These are phyloP conservation scores for Oryza nivara DNA, from an alignment of 176 grass and related monocot species.

Conservation along the genomic window DNA sequence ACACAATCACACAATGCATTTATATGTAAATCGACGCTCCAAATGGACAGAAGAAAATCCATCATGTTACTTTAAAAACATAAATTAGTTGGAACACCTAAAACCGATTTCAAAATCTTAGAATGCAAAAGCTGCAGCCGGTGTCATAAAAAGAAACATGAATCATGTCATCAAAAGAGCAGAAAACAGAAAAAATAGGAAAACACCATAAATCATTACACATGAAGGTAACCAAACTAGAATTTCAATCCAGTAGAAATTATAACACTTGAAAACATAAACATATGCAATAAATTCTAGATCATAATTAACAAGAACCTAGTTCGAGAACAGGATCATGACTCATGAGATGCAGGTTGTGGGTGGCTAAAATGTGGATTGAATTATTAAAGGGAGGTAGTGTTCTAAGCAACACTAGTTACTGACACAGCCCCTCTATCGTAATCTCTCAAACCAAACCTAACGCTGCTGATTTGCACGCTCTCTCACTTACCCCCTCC, in stretches of 20 bases:
- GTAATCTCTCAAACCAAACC: not conserved
- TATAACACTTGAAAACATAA: not conserved
- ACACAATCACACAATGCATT: slow-evolving; percentile 11
- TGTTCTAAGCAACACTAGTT: not conserved
- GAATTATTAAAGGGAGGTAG: not conserved
- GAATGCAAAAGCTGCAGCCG: slow-evolving; percentile 4
- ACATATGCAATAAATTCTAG: not conserved
- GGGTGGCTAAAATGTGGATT: not conserved
- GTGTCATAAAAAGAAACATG: not conserved
- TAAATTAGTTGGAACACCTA: not conserved
- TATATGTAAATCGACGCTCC: not conserved
- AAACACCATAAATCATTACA: not conserved
- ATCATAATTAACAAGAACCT: not conserved
- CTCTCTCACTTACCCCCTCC: not conserved
- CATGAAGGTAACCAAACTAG: slow-evolving; percentile 4
- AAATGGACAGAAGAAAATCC: not conserved
- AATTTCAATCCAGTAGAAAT: slow-evolving; percentile 3
- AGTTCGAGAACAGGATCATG: not conserved
- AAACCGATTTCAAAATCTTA: slow-evolving; percentile 12
- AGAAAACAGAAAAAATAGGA: not conserved
- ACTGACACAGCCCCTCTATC: not conserved
- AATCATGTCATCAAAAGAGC: not conserved
- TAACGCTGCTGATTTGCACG: not conserved
- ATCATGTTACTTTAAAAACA: slow-evolving; percentile 14
- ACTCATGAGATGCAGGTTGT: not conserved